Evolutionary conservation across 1,139 yeast genomes (phyloP).

Genomic region (Kodamaea suecica): DNA sequence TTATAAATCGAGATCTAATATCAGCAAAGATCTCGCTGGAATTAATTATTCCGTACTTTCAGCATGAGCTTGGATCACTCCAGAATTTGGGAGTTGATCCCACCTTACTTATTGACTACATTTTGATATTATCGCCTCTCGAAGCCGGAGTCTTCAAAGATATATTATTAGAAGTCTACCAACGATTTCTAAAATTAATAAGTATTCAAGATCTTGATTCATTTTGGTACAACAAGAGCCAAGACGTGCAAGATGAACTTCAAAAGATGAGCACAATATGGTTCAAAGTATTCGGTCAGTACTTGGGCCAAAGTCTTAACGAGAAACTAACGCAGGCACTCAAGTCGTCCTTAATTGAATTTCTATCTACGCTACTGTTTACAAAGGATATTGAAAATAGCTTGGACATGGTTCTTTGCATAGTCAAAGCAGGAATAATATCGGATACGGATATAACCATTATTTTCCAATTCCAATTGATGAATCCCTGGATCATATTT

Average conservation of each 20-base stretch:
- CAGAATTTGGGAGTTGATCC: conserved; percentile 8
- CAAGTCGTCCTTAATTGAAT: conserved; percentile 4
- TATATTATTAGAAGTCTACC: conserved; percentile 11
- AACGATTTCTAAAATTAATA: conserved; percentile 15
- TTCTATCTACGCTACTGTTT: conserved; percentile 1
- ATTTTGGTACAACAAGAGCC: conserved; percentile 15
- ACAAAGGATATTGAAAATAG: not conserved
- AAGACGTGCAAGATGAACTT: conserved; percentile 3
- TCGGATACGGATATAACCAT: conserved; percentile 9
- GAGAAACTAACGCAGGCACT: not conserved
- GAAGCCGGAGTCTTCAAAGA: conserved; percentile 13
- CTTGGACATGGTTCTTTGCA: conserved; percentile 1
- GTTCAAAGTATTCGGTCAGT: conserved; percentile 13
- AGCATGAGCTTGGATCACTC: not conserved
- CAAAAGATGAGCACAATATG: conserved; percentile 10
- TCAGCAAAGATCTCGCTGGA: conserved; percentile 15
- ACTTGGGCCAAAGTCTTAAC: conserved; percentile 6
- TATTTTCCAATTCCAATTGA: conserved; percentile 29
- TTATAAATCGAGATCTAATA: conserved; percentile 16
- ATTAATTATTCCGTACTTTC: conserved; percentile 18
- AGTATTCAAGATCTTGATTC: conserved; percentile 14
- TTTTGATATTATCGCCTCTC: conserved; percentile 16
- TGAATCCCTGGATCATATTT: conserved; percentile 27
- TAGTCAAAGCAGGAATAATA: too few relatives aligned
- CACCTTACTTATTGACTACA: conserved; percentile 18